Conservation (phyloP, 768 basidiomycete genomes). For the Phylloporus sp. region DNA sequence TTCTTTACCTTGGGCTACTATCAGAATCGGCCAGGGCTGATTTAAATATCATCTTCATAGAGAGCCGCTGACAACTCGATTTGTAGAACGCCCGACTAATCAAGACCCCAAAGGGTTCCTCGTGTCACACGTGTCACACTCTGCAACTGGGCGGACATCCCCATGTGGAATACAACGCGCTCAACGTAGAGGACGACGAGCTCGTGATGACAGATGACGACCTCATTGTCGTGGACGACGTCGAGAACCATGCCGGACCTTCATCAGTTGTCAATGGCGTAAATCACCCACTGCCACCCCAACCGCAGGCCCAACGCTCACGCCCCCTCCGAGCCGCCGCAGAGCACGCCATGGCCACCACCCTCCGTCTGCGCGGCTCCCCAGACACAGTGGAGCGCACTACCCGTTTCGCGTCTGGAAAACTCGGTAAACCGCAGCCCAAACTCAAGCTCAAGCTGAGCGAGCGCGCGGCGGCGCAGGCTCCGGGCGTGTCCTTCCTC, state of each 20-base stretch:
- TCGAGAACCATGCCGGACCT: slow-evolving; percentile 40
- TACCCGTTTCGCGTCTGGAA: slow-evolving; percentile 53
- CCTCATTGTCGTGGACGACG: slow-evolving; percentile 59
- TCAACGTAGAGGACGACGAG: not conserved
- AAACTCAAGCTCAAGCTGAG: slow-evolving; percentile 88
- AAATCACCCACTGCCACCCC: slow-evolving; percentile 11
- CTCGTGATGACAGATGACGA: slow-evolving; percentile 49
- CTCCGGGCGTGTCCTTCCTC: slow-evolving; percentile 83
- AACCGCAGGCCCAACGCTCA: slow-evolving; percentile 24
- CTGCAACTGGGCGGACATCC: not conserved
- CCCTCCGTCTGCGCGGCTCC: slow-evolving; percentile 30
- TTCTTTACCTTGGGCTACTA: not conserved
- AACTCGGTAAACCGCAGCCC: slow-evolving; percentile 50
- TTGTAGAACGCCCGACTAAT: no score
- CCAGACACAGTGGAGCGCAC: slow-evolving; percentile 42
- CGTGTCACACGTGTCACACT: slow-evolving; percentile 16
- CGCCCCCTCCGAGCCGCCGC: slow-evolving; percentile 32
- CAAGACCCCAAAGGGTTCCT: no score
- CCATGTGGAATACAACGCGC: not conserved
- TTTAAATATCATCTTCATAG: no score
- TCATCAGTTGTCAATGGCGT: slow-evolving; percentile 33
- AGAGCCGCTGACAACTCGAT: no score
- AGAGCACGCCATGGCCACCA: slow-evolving; percentile 35
- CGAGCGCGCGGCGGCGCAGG: slow-evolving; percentile 75
- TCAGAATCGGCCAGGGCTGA: no score